Conservation (phyloP, 2,329 filamentous ascomycete genomes). For the Aspergillus spinulosporus region DNA sequence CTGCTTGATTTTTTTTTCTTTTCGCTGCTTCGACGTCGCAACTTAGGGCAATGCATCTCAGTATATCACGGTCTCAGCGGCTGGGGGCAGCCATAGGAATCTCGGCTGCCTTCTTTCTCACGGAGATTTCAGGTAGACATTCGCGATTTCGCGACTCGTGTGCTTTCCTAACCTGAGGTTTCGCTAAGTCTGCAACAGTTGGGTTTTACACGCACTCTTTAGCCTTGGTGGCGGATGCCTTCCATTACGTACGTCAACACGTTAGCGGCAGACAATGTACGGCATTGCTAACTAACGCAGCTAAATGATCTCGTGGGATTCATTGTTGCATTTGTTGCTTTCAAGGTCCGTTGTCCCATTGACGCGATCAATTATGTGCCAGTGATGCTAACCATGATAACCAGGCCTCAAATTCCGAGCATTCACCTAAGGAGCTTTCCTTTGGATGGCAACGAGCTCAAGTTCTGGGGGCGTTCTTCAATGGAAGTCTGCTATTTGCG, state of each 20-base stretch:
- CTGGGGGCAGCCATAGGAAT: slow-evolving; percentile 33
- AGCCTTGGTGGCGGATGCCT: slow-evolving; percentile 73
- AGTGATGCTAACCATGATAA: neutral
- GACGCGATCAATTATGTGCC: neutral
- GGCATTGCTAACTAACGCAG: slow-evolving; percentile 41
- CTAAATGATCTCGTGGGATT: slow-evolving; percentile 72
- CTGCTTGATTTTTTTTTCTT: neutral
- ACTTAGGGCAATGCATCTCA: slow-evolving; percentile 25
- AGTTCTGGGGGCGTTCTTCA: slow-evolving; percentile 77
- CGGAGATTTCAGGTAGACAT: slow-evolving; percentile 18
- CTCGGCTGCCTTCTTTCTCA: slow-evolving; percentile 34
- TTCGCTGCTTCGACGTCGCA: neutral
- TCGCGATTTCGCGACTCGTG: neutral
- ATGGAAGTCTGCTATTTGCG: slow-evolving; percentile 71
- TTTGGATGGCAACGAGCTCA: slow-evolving; percentile 77
- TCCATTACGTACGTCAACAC: slow-evolving; percentile 64
- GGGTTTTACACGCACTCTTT: slow-evolving; percentile 71
- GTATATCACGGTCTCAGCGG: slow-evolving; percentile 33
- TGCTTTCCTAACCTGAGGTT: neutral
- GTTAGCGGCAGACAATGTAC: neutral
- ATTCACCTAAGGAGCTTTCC: slow-evolving; percentile 60
- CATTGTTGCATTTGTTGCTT: slow-evolving; percentile 63
- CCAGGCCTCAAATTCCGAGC: slow-evolving; percentile 58
- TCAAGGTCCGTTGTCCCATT: slow-evolving; percentile 52
- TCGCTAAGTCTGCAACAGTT: slow-evolving; percentile 42